Conservation (phyloP, 2,329 filamentous ascomycete species). For the Coniochaeta hoffmannii region DNA sequence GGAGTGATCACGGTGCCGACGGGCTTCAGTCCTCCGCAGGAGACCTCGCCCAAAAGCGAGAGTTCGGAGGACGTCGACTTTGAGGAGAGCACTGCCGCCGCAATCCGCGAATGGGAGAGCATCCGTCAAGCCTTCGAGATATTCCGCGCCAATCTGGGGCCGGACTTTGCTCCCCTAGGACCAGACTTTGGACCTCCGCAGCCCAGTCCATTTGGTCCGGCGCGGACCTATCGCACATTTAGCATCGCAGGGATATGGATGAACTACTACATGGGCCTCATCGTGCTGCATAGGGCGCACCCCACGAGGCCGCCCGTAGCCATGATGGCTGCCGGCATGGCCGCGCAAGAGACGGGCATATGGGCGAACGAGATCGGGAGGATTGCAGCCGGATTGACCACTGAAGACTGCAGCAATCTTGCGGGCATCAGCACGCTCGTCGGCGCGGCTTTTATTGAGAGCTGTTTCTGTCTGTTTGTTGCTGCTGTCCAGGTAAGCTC, state of each 20-base stretch:
- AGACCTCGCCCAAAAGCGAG: conserved; percentile 32
- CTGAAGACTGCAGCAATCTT: conserved; percentile 44
- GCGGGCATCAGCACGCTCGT: conserved; percentile 66
- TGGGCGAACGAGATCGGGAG: conserved; percentile 72
- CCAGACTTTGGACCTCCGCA: conserved; percentile 56
- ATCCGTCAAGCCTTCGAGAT: conserved; percentile 65
- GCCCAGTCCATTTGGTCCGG: conserved; percentile 72
- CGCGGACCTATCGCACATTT: conserved; percentile 75
- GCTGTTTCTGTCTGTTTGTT: conserved; percentile 77
- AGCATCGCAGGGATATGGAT: conserved; percentile 85
- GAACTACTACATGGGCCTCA: conserved; percentile 77
- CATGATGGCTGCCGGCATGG: conserved; percentile 76
- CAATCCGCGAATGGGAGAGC: conserved; percentile 69
- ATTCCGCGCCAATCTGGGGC: conserved; percentile 59
- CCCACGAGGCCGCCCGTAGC: conserved; percentile 87
- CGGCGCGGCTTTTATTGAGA: conserved; percentile 76
- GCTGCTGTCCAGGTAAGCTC: conserved; percentile 62
- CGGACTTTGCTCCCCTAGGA: conserved; percentile 68
- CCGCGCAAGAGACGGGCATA: conserved; percentile 61
- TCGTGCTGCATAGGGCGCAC: conserved; percentile 74
- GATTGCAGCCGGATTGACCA: conserved; percentile 65
- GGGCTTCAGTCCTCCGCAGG: conserved; percentile 45
- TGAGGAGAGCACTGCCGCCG: conserved; percentile 58
- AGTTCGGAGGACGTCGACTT: conserved; percentile 49
- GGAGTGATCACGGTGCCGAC: conserved; percentile 42